phyloP scores from a whole-genome alignment of 805 yeast genomes.

The Candida palmyrensis region DNA sequence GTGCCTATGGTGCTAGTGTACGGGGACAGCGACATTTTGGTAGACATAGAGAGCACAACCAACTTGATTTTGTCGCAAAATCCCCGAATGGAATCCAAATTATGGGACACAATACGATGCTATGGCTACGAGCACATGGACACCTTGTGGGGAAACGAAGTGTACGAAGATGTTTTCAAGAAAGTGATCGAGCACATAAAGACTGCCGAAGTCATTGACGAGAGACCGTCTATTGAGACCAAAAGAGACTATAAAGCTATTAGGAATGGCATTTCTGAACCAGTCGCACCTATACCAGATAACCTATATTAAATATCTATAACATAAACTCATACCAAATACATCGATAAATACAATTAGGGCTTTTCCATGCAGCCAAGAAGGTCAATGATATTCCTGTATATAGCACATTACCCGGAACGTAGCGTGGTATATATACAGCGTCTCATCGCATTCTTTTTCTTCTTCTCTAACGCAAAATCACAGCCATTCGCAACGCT shows the following conservation, averaged over 20 bases:
- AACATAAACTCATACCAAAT: background rate
- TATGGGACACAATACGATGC: conserved; percentile 15
- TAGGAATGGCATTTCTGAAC: too few relatives aligned
- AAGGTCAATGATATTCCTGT: background rate
- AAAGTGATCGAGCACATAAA: conserved; percentile 11
- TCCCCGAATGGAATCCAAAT: conserved; percentile 15
- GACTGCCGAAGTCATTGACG: background rate
- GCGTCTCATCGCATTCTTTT: conserved; percentile 6
- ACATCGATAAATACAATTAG: too few relatives aligned
- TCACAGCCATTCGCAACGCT: conserved; percentile 59
- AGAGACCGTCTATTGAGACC: too few relatives aligned
- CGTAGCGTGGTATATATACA: conserved; percentile 10
- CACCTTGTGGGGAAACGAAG: conserved; percentile 24
- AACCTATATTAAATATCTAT: background rate
- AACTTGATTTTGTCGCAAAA: conserved; percentile 19
- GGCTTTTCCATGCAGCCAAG: too few relatives aligned
- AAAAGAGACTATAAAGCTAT: too few relatives aligned
- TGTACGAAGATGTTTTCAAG: conserved; percentile 19
- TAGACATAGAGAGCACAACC: conserved; percentile 21
- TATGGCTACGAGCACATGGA: conserved; percentile 28
- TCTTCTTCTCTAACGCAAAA: conserved; percentile 47
- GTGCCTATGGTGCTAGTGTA: conserved; percentile 24
- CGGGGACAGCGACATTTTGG: conserved; percentile 24
- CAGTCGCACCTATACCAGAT: too few relatives aligned
- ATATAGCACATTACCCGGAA: conserved; percentile 32